Conservation (phyloP, 164 flowering plant genomes). For the Vitis riparia region DNA sequence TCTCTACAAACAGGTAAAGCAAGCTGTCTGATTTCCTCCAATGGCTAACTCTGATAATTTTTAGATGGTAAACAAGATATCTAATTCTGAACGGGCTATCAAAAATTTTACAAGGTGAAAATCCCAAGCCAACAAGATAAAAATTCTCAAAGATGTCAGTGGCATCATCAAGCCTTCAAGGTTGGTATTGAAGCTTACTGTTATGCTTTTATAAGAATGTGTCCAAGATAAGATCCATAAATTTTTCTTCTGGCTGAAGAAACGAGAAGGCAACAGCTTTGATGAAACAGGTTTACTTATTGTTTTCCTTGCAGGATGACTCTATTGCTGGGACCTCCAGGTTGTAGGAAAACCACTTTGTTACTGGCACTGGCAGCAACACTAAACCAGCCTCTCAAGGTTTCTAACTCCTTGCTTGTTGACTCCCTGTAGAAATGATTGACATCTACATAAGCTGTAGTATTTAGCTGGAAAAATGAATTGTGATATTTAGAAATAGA, state of each 20-base stretch:
- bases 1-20: too few species aligned
- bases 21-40: neutral
- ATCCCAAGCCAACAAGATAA: neutral
- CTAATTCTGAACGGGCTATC: neutral
- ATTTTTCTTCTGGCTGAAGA: too few species aligned
- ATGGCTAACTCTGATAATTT: neutral
- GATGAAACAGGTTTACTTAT: too few species aligned
- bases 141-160: constrained; percentile 18
- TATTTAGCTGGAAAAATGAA: too few species aligned
- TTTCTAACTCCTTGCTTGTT: neutral
- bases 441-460: too few species aligned
- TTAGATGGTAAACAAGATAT: neutral
- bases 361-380: constrained; percentile 15
- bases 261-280: too few species aligned
- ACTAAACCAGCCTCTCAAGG: constrained; percentile 7
- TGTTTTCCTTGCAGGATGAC: constrained; percentile 11
- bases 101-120: neutral
- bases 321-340: constrained; percentile 22
- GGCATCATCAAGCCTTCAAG: constrained; percentile 22
- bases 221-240: neutral
- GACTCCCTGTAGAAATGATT: too few species aligned
- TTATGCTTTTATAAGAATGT: too few species aligned
- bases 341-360: constrained; percentile 19
- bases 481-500: too few species aligned
- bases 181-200: neutral